Base-by-base conservation (phyloP, 106 monocot species). In the Dioscorea dumetorum region DNA sequence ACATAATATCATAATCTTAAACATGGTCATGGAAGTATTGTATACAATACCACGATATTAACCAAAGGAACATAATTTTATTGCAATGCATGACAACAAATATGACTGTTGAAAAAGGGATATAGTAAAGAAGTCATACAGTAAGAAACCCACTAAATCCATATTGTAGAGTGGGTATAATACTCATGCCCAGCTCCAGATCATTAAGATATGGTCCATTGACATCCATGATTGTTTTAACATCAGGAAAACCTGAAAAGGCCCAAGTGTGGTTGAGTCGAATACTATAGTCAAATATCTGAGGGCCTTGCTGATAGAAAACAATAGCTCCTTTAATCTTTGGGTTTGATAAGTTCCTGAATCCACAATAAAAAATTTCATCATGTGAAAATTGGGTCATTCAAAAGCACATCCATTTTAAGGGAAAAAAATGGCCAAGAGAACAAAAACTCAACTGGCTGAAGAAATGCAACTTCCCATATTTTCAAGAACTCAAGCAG, bases 241-340 rank as follows among this genome's bases (percentile, higher is more conserved):
- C 74, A 79, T 93, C 81, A 67, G 93, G 93, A 70, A 88, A 93
- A 51, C 93, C 93, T 65, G 88, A 89, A 61, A 93, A 88, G 22
- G 93, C 93, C 93, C 93, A 93, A 31, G 88, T 81, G 69, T 93
- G 93, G 57, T 93, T 93, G 31, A 93, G 83, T 11, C 93, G 82
- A 79, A 93, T 93, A 69, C 93, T 93, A 72, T 93, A 93, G 68
- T 93, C 93, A 86, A 86, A 93, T 33, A 50, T 48, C 57, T 79
- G 72, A 70, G 93, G 93, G 66, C 93, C 93, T 69, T 83, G 81
- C 48, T 70, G 71, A 59, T 93, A 85, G 77, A 93, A 93, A 74
- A 93, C 68, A 32, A 93, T 69, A 64, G 93, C 93, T 89, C 93
- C 93, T 74, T 62, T 88, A 58, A 93, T 77, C 73, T 79, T 88